Conservation (phyloP, 2,329 filamentous ascomycete genomes). For the Epichloe coenophiala region DNA sequence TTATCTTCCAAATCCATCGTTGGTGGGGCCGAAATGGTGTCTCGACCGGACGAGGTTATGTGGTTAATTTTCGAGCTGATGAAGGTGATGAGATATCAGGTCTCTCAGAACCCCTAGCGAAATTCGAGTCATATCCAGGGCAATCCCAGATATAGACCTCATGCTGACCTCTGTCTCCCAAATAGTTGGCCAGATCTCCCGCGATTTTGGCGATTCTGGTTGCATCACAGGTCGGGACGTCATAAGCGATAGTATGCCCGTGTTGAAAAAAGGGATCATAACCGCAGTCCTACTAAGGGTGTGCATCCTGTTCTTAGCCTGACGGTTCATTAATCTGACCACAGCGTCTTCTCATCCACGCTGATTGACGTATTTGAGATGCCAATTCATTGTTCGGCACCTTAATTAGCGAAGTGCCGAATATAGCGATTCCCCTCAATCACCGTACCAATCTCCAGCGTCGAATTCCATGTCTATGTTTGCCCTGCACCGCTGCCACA, state of each 20-base stretch:
- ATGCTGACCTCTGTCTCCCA: not conserved
- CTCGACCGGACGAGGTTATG: no score
- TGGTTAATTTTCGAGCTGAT: not conserved
- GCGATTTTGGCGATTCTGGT: not conserved
- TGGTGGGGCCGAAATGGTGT: no score
- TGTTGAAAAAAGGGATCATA: no score
- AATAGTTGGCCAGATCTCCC: not conserved
- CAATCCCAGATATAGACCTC: slow-evolving; percentile 4
- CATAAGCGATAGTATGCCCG: no score
- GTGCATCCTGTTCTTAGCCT: no score
- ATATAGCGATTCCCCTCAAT: not conserved
- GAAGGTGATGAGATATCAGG: not conserved
- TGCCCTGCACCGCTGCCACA: not conserved
- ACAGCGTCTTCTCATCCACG: slow-evolving; percentile 8
- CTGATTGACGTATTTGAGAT: slow-evolving; percentile 7
- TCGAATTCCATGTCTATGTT: not conserved
- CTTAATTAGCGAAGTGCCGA: not conserved
- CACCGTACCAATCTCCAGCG: not conserved
- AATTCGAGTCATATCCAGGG: not conserved
- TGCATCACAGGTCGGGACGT: no score
- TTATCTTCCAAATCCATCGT: no score
- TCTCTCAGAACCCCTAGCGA: not conserved
- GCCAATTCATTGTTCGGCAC: slow-evolving; percentile 3
- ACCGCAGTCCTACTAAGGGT: no score
- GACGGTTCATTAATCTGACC: not conserved